These are phyloP conservation scores for Neonectria ditissima DNA, from an alignment of 2,329 filamentous ascomycete genomes.

Conservation along the genomic window DNA sequence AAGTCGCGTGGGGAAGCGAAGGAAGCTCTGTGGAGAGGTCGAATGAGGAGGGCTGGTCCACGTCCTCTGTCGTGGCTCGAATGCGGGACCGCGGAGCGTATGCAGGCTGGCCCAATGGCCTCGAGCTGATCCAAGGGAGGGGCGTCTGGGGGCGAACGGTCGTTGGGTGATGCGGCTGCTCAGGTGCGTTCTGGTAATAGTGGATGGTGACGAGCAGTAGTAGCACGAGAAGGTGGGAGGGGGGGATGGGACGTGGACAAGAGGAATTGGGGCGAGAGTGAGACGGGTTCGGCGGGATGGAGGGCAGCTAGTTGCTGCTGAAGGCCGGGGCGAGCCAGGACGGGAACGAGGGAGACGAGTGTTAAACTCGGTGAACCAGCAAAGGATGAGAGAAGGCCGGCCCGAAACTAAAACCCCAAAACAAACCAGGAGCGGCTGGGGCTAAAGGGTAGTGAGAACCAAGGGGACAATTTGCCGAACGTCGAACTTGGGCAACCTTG, in stretches of 20 bases:
- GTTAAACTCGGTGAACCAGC: conserved; percentile 30
- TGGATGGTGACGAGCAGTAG: conserved; percentile 44
- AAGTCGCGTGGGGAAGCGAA: conserved; percentile 51
- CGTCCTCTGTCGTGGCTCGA: conserved; percentile 56
- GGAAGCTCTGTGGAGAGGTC: conserved; percentile 49
- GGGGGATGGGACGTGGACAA: conserved; percentile 41
- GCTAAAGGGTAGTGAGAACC: conserved; percentile 37
- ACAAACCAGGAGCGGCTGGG: conserved; percentile 36
- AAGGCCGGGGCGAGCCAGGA: conserved; percentile 8
- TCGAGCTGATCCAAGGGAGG: conserved; percentile 47
- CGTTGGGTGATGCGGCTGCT: conserved; percentile 46
- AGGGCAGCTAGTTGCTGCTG: conserved; percentile 17
- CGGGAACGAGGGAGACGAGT: conserved; percentile 8
- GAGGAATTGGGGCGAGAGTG: conserved; percentile 35
- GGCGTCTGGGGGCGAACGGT: conserved; percentile 44
- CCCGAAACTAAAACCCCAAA: conserved; percentile 25
- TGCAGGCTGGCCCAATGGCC: conserved; percentile 53
- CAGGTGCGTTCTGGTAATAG: conserved; percentile 41
- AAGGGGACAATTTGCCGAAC: conserved; percentile 36
- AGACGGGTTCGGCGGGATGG: conserved; percentile 29
- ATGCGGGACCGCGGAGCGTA: conserved; percentile 52
- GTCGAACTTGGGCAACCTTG: conserved; percentile 23
- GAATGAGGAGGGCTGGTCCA: conserved; percentile 50
- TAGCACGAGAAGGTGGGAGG: conserved; percentile 39
- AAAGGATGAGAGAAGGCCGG: conserved; percentile 35